Evolutionary conservation across 805 yeast species (phyloP).

Genomic region (Cyberlindnera petersonii): DNA sequence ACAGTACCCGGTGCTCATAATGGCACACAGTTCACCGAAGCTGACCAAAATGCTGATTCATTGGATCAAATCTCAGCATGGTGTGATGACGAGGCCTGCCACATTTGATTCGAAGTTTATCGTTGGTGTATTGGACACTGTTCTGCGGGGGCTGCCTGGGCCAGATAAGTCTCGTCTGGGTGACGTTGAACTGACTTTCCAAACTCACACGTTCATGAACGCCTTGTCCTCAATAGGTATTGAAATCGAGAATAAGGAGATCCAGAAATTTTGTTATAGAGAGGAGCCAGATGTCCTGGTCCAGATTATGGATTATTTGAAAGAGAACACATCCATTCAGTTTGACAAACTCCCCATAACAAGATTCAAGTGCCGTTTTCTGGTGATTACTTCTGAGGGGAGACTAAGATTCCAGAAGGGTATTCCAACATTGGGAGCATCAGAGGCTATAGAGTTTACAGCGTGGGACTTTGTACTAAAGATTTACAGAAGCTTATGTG

Average conservation of each 20-base stretch:
- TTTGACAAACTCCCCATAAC: slow-evolving; percentile 22
- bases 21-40: slow-evolving; percentile 17
- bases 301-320: slow-evolving; percentile 20
- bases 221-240: slow-evolving; percentile 25
- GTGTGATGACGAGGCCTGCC: slow-evolving; percentile 26
- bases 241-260: slow-evolving; percentile 27
- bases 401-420: slow-evolving; percentile 21
- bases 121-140: slow-evolving; percentile 25
- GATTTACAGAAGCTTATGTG: slow-evolving; percentile 14
- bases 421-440: slow-evolving; percentile 17
- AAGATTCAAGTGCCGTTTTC: slow-evolving; percentile 20
- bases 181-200: slow-evolving; percentile 28
- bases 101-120: slow-evolving; percentile 25
- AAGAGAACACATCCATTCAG: slow-evolving; percentile 29
- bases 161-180: slow-evolving; percentile 21
- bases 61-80: slow-evolving; percentile 29
- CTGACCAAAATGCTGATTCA: slow-evolving; percentile 21
- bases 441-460: slow-evolving; percentile 23
- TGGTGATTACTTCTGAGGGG: slow-evolving; percentile 22
- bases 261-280: slow-evolving; percentile 18
- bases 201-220: slow-evolving; percentile 21
- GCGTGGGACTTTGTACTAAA: slow-evolving; percentile 25
- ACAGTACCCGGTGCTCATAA: slow-evolving; percentile 15
- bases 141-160: slow-evolving; percentile 17
- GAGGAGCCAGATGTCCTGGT: slow-evolving; percentile 15